phyloP scores from a whole-genome alignment of 495 filamentous ascomycete species.

The Umbilicaria muhlenbergii region DNA sequence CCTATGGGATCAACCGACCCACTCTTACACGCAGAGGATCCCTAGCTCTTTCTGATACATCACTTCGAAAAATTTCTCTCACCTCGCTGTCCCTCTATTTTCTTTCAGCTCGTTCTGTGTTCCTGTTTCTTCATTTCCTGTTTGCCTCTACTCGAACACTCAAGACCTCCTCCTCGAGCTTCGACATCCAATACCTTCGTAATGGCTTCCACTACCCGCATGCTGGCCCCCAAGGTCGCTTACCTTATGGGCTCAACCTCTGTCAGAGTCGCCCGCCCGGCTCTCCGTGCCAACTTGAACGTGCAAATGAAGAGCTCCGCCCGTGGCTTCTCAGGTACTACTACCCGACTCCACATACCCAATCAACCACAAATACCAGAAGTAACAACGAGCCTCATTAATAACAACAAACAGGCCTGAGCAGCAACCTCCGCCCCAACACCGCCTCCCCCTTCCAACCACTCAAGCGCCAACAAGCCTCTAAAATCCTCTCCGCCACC shows the following conservation, averaged over 20 bases:
- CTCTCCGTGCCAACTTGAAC: slow-evolving; percentile 5
- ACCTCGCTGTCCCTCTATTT: too few relatives aligned
- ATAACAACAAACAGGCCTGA: background rate
- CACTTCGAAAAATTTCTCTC: too few relatives aligned
- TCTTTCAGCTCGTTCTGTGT: too few relatives aligned
- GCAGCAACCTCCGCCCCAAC: slow-evolving; percentile 6
- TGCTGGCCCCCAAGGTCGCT: slow-evolving; percentile 6
- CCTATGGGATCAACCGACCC: too few relatives aligned
- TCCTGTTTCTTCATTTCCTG: too few relatives aligned
- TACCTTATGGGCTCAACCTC: slow-evolving; percentile 2
- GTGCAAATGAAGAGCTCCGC: slow-evolving; percentile 5
- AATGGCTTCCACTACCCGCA: slow-evolving; percentile 5
- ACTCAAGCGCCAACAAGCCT: slow-evolving; percentile 51
- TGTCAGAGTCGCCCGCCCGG: slow-evolving; percentile 1
- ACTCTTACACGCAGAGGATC: too few relatives aligned
- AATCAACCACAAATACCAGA: background rate
- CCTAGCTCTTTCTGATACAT: too few relatives aligned
- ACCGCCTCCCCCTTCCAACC: slow-evolving; percentile 31
- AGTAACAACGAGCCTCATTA: background rate
- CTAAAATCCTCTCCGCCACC: slow-evolving; percentile 43
- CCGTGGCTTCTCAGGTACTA: slow-evolving; percentile 6
- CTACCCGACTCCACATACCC: background rate
- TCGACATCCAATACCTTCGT: background rate
- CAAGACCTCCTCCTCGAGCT: too few relatives aligned
- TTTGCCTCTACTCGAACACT: too few relatives aligned